Evolutionary conservation across 495 filamentous ascomycete genomes (phyloP).

Genomic region (Podospora appendiculata): DNA sequence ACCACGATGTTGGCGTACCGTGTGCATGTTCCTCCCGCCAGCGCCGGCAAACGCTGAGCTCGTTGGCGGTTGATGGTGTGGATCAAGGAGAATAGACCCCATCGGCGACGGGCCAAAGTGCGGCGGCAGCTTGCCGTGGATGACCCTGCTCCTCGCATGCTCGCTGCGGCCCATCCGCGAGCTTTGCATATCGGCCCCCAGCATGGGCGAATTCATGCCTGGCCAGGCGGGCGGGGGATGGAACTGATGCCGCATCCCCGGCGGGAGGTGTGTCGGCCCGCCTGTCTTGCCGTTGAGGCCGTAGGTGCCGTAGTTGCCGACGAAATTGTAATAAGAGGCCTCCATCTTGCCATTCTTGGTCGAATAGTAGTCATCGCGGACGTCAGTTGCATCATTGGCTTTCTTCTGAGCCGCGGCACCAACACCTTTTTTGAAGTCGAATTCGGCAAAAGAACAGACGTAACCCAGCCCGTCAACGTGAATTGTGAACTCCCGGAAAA

Average conservation of each 20-base stretch:
- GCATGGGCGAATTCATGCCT: conserved; percentile 55
- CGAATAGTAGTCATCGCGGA: conserved; percentile 85
- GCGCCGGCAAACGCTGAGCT: conserved; percentile 31
- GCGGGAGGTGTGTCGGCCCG: conserved; percentile 38
- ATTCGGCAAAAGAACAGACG: conserved; percentile 96
- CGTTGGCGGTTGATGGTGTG: conserved; percentile 70
- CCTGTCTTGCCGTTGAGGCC: conserved; percentile 53
- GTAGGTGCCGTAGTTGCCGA: conserved; percentile 86
- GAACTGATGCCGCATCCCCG: conserved; percentile 51
- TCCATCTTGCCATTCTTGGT: conserved; percentile 97
- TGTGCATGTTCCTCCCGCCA: conserved; percentile 30
- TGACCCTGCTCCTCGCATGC: conserved; percentile 23
- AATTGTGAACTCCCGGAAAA: conserved; percentile 94
- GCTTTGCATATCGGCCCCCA: conserved; percentile 46
- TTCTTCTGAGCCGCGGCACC: conserved; percentile 40
- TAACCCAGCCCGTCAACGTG: conserved; percentile 95
- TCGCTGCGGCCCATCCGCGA: conserved; percentile 42
- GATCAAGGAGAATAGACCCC: conserved; percentile 74
- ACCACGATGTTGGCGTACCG: conserved; percentile 31
- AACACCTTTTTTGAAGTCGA: conserved; percentile 83
- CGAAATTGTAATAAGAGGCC: conserved; percentile 85
- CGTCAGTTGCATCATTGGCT: conserved; percentile 38
- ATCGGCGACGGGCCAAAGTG: conserved; percentile 45
- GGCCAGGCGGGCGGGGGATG: conserved; percentile 76
- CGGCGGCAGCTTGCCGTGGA: conserved; percentile 15